phyloP scores from a whole-genome alignment of 2,329 filamentous ascomycete species.

The Akanthomyces dipterigenus region DNA sequence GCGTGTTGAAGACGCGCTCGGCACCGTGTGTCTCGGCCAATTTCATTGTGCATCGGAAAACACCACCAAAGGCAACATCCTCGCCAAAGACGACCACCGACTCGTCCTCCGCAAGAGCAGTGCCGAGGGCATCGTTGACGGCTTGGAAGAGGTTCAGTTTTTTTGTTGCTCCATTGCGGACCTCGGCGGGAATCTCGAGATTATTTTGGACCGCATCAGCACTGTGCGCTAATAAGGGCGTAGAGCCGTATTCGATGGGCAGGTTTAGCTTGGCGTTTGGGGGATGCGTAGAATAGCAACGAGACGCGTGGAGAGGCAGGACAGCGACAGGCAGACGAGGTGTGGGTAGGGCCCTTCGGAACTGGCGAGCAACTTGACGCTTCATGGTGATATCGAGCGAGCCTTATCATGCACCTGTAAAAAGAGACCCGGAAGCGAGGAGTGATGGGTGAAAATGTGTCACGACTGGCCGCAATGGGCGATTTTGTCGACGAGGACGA shows the following conservation, averaged over 20 bases:
- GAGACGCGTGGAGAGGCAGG: constrained; percentile 12
- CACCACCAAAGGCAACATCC: constrained; percentile 93
- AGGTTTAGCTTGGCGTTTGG: constrained; percentile 67
- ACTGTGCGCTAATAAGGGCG: constrained; percentile 73
- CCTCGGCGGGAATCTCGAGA: constrained; percentile 61
- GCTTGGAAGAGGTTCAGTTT: constrained; percentile 92
- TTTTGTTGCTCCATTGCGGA: constrained; percentile 65
- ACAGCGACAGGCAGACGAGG: constrained; percentile 6
- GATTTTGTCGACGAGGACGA: constrained; percentile 14
- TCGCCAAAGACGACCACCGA: constrained; percentile 89
- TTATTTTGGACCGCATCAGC: constrained; percentile 64
- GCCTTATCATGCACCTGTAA: background rate
- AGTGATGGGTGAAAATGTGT: constrained; percentile 10
- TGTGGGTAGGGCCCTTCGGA: constrained; percentile 22
- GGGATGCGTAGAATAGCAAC: constrained; percentile 49
- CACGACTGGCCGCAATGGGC: constrained; percentile 8
- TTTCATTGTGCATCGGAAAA: constrained; percentile 91
- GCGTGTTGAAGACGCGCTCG: constrained; percentile 93
- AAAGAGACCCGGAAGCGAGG: constrained; percentile 10
- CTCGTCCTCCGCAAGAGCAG: constrained; percentile 76
- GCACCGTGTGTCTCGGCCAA: constrained; percentile 80
- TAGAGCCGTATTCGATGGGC: constrained; percentile 80
- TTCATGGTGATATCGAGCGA: constrained; percentile 23
- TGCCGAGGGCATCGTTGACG: constrained; percentile 82
- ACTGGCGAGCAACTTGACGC: constrained; percentile 25